Base-by-base conservation (phyloP, 1,284 basidiomycete species). In the Leccinum huronense region DNA sequence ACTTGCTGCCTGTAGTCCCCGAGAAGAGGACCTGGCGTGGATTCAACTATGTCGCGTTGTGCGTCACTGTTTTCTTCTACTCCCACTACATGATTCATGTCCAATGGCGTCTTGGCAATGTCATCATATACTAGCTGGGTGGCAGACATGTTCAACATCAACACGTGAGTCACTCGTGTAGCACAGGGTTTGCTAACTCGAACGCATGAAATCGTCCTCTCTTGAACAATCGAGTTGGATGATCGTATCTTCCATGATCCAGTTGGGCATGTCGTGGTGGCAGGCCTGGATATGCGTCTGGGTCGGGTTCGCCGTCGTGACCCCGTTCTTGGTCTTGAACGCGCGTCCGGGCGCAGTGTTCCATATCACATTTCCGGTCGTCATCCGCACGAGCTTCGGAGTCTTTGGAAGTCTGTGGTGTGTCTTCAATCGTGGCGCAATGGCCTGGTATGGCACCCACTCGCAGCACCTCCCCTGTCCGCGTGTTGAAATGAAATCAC, bases 391-490 rank as follows among this genome's bases (percentile, higher is more conserved):
- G 13, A 89, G 86, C 62, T 95, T 94, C 72, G 93, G 93, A 14
- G 74, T 93, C n/a, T 92, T 86, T 79, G 92, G 92, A 13, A 88
- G 86, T 59, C 74, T 93, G 54, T 94, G 93, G 93, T 89, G 90
- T 63, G 85, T 90, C 1, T 88, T 95, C 76, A 92, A 92, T 76
- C 83, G 92, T 30, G 88, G 86, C 40, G 88, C 80, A 7, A 93
- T 92, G 87, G 86, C 89, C 19, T 89, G 88, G 83, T 91, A 60
- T 53, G 75, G 86, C 10, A 65, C 60, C 65, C 51, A 64, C 51
- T 53, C 23, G 73, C 70, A 64, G 63, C 62, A 61, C 65, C 59
- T 30, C 4, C 60, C 71, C 72, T 70, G 68, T 63, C 54, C 68
- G 67, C 63, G 59, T 69, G 54, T 53, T 62, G 65, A 68, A 63